Percentiles rank a stretch among this genome's conserved stretches.
Evolutionary conservation across 345 rosid genomes (phyloP).

Genomic region (Salix arbutifolia): DNA sequence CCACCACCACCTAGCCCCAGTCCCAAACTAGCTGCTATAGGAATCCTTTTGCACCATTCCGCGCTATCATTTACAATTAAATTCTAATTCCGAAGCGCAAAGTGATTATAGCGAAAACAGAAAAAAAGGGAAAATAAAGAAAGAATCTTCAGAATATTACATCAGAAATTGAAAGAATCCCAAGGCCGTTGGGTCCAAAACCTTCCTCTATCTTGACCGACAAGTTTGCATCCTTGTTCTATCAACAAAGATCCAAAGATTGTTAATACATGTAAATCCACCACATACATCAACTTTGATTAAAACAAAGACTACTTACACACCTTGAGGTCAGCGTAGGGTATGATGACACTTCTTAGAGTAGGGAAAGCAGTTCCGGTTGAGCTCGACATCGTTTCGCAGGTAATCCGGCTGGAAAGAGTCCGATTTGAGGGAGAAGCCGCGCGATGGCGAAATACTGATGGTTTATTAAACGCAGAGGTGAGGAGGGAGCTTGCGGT

Average conservation of each 20-base stretch:
- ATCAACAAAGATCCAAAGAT: slow-evolving; percentile 1
- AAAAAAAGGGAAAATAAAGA: neutral
- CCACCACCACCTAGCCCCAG: too few species aligned
- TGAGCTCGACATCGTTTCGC: slow-evolving; percentile 39
- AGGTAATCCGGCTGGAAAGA: slow-evolving; percentile 21
- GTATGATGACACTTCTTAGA: slow-evolving; percentile 58
- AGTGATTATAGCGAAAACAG: neutral
- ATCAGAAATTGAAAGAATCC: slow-evolving; percentile 65
- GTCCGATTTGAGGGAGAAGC: slow-evolving; percentile 17
- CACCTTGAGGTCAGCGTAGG: slow-evolving; percentile 74
- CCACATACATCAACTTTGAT: too few species aligned
- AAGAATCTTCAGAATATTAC: slow-evolving; percentile 25
- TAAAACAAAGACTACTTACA: neutral
- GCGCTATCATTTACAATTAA: neutral
- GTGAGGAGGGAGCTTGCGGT: neutral
- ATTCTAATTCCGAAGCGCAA: too few species aligned
- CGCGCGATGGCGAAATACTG: neutral
- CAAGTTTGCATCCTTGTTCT: slow-evolving; percentile 61
- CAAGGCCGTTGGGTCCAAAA: slow-evolving; percentile 82
- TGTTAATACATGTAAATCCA: neutral
- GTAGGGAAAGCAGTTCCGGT: slow-evolving; percentile 41
- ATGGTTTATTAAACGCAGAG: neutral
- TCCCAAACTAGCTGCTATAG: too few species aligned
- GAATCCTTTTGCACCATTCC: neutral
- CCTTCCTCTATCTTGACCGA: slow-evolving; percentile 74